A percentile compares a stretch with the other conserved stretches of the same genome.
Conservation (phyloP, 2,329 filamentous ascomycete genomes). For the Aspergillus sp. region DNA sequence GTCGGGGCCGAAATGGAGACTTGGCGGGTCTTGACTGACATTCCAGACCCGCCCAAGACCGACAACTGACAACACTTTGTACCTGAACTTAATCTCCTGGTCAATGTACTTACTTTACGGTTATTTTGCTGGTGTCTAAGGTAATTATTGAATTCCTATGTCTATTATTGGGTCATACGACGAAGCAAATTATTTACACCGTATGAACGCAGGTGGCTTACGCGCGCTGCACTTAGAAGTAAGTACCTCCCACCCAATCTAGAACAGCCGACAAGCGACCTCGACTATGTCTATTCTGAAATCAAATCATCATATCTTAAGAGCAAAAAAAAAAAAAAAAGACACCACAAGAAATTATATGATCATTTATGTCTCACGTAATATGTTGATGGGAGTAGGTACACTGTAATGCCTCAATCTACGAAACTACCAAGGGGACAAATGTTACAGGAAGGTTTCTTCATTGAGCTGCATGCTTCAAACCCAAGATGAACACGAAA, state of each 20-base stretch:
- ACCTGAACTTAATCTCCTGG: not conserved
- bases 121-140: not conserved
- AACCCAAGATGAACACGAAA: not conserved
- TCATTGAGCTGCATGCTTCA: not conserved
- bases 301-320: too few relatives aligned
- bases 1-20: not conserved
- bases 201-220: too few relatives aligned
- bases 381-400: too few relatives aligned
- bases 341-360: too few relatives aligned
- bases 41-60: not conserved
- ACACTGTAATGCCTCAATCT: not conserved
- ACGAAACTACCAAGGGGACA: not conserved
- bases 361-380: too few relatives aligned
- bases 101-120: not conserved
- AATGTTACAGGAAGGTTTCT: slow-evolving; percentile 3
- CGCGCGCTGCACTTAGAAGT: not conserved
- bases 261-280: too few relatives aligned
- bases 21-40: not conserved
- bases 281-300: too few relatives aligned
- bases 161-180: not conserved
- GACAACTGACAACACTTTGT: not conserved
- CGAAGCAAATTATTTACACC: not conserved
- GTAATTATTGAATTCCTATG: not conserved
- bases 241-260: too few relatives aligned
- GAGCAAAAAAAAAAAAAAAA: too few relatives aligned